A percentile compares a stretch with the other conserved stretches of the same genome.
These are phyloP conservation scores for Acacia acuminata DNA, from an alignment of 306 rosid species.

Conservation along the genomic window DNA sequence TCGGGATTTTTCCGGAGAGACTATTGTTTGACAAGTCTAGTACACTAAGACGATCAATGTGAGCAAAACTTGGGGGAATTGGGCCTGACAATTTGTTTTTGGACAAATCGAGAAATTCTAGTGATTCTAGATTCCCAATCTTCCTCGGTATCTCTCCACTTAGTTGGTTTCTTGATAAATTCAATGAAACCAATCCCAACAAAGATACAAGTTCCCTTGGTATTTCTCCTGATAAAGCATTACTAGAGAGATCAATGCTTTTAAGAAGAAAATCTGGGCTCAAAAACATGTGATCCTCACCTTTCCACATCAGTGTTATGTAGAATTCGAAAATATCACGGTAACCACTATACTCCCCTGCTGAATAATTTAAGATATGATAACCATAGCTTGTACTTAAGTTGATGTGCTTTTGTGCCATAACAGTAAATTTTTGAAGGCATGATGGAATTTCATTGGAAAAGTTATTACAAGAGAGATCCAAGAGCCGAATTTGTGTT, in stretches of 20 bases:
- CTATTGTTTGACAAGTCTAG: neutral
- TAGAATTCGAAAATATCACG: neutral
- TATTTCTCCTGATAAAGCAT: slow-evolving; percentile 13
- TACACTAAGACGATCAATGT: neutral
- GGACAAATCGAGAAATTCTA: neutral
- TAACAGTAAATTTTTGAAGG: neutral
- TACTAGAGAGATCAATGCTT: slow-evolving; percentile 36
- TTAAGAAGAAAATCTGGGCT: neutral
- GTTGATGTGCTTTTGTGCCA: neutral
- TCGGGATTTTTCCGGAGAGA: neutral
- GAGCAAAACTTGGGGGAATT: neutral
- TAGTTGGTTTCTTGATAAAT: neutral
- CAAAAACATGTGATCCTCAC: neutral
- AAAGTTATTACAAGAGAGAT: neutral
- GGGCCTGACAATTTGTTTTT: neutral
- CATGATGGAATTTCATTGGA: neutral
- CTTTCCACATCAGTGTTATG: neutral
- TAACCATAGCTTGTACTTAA: neutral
- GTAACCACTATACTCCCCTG: too few species aligned
- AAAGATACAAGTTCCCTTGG: neutral
- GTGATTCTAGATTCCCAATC: neutral
- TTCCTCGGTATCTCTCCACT: neutral
- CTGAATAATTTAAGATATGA: too few species aligned
- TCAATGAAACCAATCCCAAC: neutral
- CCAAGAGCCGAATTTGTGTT: neutral